Conservation (phyloP, 2,329 filamentous ascomycete species). For the Diaporthe velutina region DNA sequence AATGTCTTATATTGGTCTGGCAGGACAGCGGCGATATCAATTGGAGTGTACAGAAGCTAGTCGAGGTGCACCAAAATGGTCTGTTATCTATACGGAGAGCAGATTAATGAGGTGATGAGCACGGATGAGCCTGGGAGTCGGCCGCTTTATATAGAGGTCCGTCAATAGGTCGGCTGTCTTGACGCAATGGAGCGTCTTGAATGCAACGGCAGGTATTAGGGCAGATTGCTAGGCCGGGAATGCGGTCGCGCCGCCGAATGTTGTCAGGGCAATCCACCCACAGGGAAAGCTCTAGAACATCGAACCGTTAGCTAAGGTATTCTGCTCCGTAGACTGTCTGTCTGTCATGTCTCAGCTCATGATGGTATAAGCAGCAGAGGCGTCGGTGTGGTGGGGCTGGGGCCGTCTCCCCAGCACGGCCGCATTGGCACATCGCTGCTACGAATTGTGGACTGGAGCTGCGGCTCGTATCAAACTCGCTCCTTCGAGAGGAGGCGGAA, state of each 20-base stretch:
- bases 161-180: constrained; percentile 1
- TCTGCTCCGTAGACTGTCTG: background rate
- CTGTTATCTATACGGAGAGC: background rate
- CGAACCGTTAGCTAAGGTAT: background rate
- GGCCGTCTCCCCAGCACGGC: background rate
- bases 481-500: background rate
- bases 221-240: constrained; percentile 6
- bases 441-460: background rate
- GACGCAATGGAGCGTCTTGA: constrained; percentile 26
- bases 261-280: constrained; percentile 26
- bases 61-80: background rate
- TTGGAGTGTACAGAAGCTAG: constrained; percentile 1
- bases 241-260: constrained; percentile 8
- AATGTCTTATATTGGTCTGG: constrained; percentile 41
- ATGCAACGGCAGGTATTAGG: constrained; percentile 25
- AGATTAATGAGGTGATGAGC: background rate
- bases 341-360: constrained; percentile 23
- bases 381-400: constrained; percentile 12
- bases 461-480: background rate
- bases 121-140: background rate
- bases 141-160: constrained; percentile 27
- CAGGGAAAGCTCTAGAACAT: constrained; percentile 19
- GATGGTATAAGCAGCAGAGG: constrained; percentile 25
- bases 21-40: background rate
- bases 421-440: background rate